Evolutionary conservation across 495 filamentous ascomycete genomes (phyloP), one percentile per base, ranked within the genome.

Genomic region (Podospora tetraspora): DNA sequence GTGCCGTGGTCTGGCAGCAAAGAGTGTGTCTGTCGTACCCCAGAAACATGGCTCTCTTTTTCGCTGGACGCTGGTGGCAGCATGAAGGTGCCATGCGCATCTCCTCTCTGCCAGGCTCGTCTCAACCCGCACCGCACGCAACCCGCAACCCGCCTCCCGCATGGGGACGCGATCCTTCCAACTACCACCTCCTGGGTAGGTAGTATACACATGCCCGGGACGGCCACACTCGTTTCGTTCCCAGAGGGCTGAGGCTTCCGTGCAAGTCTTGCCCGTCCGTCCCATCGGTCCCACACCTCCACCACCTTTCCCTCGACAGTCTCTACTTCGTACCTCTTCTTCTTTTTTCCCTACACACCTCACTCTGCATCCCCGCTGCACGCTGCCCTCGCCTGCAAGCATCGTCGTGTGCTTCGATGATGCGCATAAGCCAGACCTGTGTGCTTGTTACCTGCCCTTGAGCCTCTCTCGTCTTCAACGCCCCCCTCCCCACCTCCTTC

Each of bases 1-100:
- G 63, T 75, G 75, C 77, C 69, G 70, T 72, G 61, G 60, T 61
- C 66, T 68, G 11, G 43, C 43, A 52, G 43, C 43, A 52, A 19
- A 19, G 19, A 52, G 1, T 8, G 43, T 52, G 43, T n/a, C n/a
- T n/a, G 43, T 52, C 43, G 69, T 69, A 68, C 72, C 68, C 69
- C 68, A 69, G 61, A 68, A 57, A 52, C 43, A 52, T 52, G 43
- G 7, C 43, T 19, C 43, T 52, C 43, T 52, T 52, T 52, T 52
- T 43, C 16, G 37, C 37, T 3, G 13, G 37, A 19, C 37, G 37
- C 37, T 3, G 13, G 16, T 43, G 37, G 13, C 37, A 43, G 37
- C 37, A 43, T 43, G 13, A 19, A 19, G 37, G 43, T 52, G 43
- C 43, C 16, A 58, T n/a, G 43, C 16, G 23, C 43, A 67, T 68